These are phyloP conservation scores for Neopestalotiopsis clavispora DNA, from an alignment of 2,329 filamentous ascomycete species.

Conservation along the genomic window DNA sequence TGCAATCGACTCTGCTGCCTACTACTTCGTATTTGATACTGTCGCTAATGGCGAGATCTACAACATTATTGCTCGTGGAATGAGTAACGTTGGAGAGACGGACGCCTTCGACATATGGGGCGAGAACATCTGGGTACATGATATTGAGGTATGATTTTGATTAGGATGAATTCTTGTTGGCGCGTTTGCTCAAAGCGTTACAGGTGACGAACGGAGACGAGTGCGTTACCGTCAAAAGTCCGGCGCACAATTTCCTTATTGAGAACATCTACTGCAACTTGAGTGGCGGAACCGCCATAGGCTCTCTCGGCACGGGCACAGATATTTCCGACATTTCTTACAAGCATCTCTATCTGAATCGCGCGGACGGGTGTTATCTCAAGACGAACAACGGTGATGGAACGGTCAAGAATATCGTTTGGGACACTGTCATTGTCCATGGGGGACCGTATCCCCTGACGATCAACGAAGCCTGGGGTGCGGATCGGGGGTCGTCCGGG, in stretches of 20 bases:
- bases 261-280: constrained; percentile 64
- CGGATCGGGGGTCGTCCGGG: constrained; percentile 51
- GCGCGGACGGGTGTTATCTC: constrained; percentile 40
- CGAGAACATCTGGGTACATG: constrained; percentile 62
- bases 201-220: constrained; percentile 51
- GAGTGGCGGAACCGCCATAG: constrained; percentile 58
- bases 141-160: constrained; percentile 48
- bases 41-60: constrained; percentile 52
- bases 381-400: constrained; percentile 64
- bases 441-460: constrained; percentile 62
- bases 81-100: constrained; percentile 52
- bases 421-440: constrained; percentile 65
- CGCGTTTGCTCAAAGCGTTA: constrained; percentile 28
- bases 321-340: background rate
- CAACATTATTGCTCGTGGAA: constrained; percentile 57
- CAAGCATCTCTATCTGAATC: background rate
- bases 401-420: constrained; percentile 50
- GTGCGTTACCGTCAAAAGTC: constrained; percentile 33
- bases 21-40: background rate
- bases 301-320: constrained; percentile 50
- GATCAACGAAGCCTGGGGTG: constrained; percentile 57
- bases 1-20: background rate
- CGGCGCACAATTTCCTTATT: constrained; percentile 54
- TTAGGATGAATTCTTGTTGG: background rate
- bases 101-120: constrained; percentile 62